phyloP scores from a whole-genome alignment of 2,329 filamentous ascomycete species.

The Diaporthe humulicola region DNA sequence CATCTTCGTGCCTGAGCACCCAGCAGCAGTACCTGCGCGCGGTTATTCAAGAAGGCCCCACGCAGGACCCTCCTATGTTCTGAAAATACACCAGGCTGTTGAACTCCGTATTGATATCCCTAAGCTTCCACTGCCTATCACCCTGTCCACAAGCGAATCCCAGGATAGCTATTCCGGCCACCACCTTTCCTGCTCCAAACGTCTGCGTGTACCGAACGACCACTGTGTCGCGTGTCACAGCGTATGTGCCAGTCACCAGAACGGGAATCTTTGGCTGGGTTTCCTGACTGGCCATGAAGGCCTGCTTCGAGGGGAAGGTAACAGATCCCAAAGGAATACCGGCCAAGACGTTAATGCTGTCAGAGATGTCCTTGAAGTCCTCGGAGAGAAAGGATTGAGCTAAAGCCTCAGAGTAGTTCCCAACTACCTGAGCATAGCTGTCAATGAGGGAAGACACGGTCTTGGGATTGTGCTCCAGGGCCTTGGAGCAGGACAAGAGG shows the following conservation, averaged over 20 bases:
- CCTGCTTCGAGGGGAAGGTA: slow-evolving; percentile 49
- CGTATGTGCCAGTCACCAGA: slow-evolving; percentile 44
- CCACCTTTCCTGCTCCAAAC: slow-evolving; percentile 42
- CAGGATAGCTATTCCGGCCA: slow-evolving; percentile 50
- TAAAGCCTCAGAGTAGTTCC: slow-evolving; percentile 36
- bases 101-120: slow-evolving; percentile 50
- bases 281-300: slow-evolving; percentile 49
- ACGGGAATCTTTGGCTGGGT: slow-evolving; percentile 45
- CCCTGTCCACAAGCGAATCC: slow-evolving; percentile 39
- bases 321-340: slow-evolving; percentile 46
- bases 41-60: neutral
- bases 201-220: slow-evolving; percentile 50
- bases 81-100: slow-evolving; percentile 48
- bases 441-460: slow-evolving; percentile 20
- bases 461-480: neutral
- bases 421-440: slow-evolving; percentile 34
- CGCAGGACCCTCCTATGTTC: slow-evolving; percentile 44
- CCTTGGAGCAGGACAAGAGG: neutral
- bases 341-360: slow-evolving; percentile 50
- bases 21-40: neutral
- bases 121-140: slow-evolving; percentile 47
- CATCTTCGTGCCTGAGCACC: neutral
- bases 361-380: slow-evolving; percentile 49
- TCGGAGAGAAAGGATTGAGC: slow-evolving; percentile 41
- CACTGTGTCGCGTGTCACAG: slow-evolving; percentile 48